Evolutionary conservation across 2,329 filamentous ascomycete species (phyloP), one percentile per base, ranked within the genome.

Genomic region (Fusarium penzigii): DNA sequence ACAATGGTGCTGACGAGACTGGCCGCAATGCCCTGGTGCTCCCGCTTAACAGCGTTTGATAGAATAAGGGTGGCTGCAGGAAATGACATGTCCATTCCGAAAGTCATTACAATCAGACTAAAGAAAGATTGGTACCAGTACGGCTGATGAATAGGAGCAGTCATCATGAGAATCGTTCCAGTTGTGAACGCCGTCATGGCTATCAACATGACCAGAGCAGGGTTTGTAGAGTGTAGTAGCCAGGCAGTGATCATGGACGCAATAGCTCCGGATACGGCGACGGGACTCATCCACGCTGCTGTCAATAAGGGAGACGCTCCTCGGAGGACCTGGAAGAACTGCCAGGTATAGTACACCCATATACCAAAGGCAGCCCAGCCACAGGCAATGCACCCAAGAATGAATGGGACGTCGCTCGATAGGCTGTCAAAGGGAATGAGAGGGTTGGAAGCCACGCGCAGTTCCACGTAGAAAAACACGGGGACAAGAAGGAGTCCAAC

Each of bases 41-140:
- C 68, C 49, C 70, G 72, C 12, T 71, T 65, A 0, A 80, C 73
- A 2, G 72, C 71, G 57, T 87, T 79, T 29, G 78, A 82, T 9
- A 89, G 71, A 29, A 88, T 77, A 12, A 88, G 64, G 0, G 78
- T 86, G 0, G 81, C 83, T 0, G 84, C 80, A 0, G 86, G 85
- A 59, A 86, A 86, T 2, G 76, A 82, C 77, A 87, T 86, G 64
- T 89, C 63, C 58, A 87, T 85, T 2, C 84, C 83, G 60, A 79
- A 85, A 0, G 82, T 79, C 68, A 82, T 83, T 42, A 88, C 62
- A 3, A 87, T 20, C 5, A 82, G 73, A 3, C 75, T 75, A 10
- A 85, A 75, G 62, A 89, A 89, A 0, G 79, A 75, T 55, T 86
- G 80, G 16, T 73, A 74, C 86, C 86, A 89, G 69, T 88, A 89